These are phyloP conservation scores for Hymenoscyphus occultus DNA, from an alignment of 2,329 filamentous ascomycete species.

Conservation along the genomic window DNA sequence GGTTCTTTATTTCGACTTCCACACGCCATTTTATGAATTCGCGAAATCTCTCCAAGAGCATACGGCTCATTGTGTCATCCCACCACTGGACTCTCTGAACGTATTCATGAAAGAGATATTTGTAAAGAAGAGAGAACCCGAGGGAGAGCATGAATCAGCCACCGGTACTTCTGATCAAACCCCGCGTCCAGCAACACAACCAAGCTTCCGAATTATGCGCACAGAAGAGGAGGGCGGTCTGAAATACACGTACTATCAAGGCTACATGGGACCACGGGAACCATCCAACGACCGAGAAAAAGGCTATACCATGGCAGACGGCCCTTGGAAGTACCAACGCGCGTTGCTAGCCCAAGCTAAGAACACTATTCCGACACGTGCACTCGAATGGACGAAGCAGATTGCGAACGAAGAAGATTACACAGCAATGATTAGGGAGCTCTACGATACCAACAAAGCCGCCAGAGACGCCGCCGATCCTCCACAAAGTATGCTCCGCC, in stretches of 20 bases:
- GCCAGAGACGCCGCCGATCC: not conserved
- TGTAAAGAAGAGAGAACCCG: too few species aligned
- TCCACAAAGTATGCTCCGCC: not conserved
- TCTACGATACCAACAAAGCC: not conserved
- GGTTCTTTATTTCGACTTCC: conserved; percentile 6
- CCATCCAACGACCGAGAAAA: not conserved
- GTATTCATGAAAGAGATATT: too few species aligned
- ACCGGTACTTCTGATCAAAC: too few species aligned
- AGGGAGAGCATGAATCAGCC: too few species aligned
- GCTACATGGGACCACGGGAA: not conserved
- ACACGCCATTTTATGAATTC: conserved; percentile 15
- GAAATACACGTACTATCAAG: not conserved
- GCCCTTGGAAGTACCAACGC: not conserved
- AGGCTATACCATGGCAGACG: not conserved
- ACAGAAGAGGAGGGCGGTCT: too few species aligned
- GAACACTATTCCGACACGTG: not conserved
- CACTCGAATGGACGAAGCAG: not conserved
- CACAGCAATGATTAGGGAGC: not conserved
- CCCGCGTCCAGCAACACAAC: too few species aligned
- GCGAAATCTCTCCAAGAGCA: conserved; percentile 14
- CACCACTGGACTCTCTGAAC: conserved; percentile 4
- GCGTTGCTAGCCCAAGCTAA: not conserved
- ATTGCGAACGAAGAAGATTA: conserved; percentile 2
- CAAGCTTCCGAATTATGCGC: too few species aligned
- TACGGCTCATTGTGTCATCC: conserved; percentile 16